Evolutionary conservation across 139 green algal genomes (phyloP), one percentile per base, ranked within the genome.

Genomic region (Parachlorella kessleri): DNA sequence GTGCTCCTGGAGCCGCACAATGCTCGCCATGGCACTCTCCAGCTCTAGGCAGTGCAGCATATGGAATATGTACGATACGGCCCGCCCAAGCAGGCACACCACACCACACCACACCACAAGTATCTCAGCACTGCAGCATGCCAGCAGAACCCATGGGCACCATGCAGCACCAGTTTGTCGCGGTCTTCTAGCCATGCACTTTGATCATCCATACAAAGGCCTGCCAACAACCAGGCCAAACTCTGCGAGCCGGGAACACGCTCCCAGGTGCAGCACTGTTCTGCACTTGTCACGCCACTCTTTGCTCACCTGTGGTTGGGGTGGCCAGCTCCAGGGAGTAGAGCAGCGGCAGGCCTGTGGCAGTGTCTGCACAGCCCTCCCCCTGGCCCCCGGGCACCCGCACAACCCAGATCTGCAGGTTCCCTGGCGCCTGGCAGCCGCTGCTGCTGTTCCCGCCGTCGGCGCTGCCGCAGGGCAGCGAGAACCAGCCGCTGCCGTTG

Each of bases 291-390:
- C 4, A 55, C 68, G 38, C 68, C 55, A 38, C 68, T 26, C 36
- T 24, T 33, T 55, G 73, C 73, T n/a, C n/a, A n/a, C n/a, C n/a
- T n/a, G 71, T 38, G 10, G 55, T 18, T 1, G 37, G 21, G 5
- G 41, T 38, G 10, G 55, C n/a, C 35, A 59, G 55, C 42, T 68
- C 6, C 14, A 80, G 14, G 24, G 54, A 41, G 38, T 66, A 75
- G 33, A 37, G 66, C 66, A 66, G 75, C 10, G 75, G 66, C 66
- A 75, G 66, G 33, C 55, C n/a, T 3, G 75, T 81, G 23, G 72
- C 64, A 26, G 36, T 40, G 36, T 81, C 75, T 0, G 10, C 35
- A 42, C 75, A 81, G 28, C 48, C 66, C 18, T 18, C 42, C 2
- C 42, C 18, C 75, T 81, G 75, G 28, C 75, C 75, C 5, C 28